Evolutionary conservation across 371 early-diverging fungal species (phyloP).

Genomic region (Mucor sp.): DNA sequence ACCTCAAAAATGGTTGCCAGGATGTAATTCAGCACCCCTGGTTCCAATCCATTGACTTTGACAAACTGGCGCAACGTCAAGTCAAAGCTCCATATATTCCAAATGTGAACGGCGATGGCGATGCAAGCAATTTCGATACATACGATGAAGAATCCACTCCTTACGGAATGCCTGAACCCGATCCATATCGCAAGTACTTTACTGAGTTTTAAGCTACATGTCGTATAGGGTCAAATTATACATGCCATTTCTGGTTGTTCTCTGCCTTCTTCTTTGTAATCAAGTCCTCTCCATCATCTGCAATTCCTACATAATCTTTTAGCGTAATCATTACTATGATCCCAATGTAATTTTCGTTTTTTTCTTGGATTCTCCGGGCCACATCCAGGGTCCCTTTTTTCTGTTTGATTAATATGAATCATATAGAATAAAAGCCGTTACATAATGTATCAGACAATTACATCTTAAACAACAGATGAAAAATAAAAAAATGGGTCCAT

Average conservation of each 20-base stretch:
- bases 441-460: background rate
- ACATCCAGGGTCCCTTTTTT: background rate
- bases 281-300: background rate
- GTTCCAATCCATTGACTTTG: constrained; percentile 95
- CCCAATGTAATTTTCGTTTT: background rate
- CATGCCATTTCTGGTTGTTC: background rate
- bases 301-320: background rate
- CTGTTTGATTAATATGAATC: background rate
- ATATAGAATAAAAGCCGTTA: constrained; percentile 1
- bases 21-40: constrained; percentile 93
- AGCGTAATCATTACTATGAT: background rate
- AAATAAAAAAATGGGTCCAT: background rate
- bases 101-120: constrained; percentile 75
- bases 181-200: constrained; percentile 33
- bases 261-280: background rate
- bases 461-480: background rate
- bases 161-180: constrained; percentile 40
- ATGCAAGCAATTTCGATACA: constrained; percentile 90
- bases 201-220: constrained; percentile 22
- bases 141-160: constrained; percentile 78
- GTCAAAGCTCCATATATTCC: constrained; percentile 91
- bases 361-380: background rate
- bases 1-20: constrained; percentile 78
- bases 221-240: background rate
- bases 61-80: constrained; percentile 64